phyloP scores from a whole-genome alignment of 176 grass and related monocot species.

The Phragmites australis region DNA sequence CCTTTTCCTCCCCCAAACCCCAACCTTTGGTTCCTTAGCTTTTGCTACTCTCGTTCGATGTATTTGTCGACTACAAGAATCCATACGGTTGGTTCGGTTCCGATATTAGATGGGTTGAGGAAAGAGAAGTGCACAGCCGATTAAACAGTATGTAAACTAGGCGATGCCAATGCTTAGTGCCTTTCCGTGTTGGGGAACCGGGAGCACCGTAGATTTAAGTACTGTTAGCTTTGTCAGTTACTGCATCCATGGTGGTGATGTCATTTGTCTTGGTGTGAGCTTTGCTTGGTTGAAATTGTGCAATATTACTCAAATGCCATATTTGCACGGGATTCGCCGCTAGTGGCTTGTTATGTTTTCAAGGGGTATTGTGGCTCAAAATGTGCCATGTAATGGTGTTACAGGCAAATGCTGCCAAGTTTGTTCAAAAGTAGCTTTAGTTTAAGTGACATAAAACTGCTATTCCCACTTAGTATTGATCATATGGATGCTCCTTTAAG shows the following conservation, averaged over 20 bases:
- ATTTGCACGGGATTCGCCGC: background rate
- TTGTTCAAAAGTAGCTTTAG: background rate
- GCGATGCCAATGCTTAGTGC: background rate
- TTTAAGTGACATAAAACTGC: background rate
- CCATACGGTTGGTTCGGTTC: background rate
- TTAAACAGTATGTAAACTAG: background rate
- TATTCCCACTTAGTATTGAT: background rate
- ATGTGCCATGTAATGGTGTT: background rate
- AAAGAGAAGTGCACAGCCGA: background rate
- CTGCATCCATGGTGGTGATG: background rate
- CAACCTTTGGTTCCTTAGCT: background rate
- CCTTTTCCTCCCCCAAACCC: background rate
- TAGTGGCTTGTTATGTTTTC: background rate
- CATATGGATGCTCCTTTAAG: background rate
- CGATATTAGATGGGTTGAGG: background rate
- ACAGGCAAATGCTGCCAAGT: slow-evolving; percentile 9
- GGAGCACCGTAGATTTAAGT: background rate
- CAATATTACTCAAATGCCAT: background rate
- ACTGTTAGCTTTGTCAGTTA: background rate
- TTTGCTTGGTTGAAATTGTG: slow-evolving; percentile 12
- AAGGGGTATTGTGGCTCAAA: background rate
- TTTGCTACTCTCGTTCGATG: slow-evolving; percentile 3
- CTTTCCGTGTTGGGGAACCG: slow-evolving; percentile 6
- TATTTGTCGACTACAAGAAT: slow-evolving; percentile 20
- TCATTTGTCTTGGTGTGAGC: slow-evolving; percentile 14